Base-by-base conservation (phyloP, 495 filamentous ascomycete genomes). In the Penicillium cosmopolitanum region DNA sequence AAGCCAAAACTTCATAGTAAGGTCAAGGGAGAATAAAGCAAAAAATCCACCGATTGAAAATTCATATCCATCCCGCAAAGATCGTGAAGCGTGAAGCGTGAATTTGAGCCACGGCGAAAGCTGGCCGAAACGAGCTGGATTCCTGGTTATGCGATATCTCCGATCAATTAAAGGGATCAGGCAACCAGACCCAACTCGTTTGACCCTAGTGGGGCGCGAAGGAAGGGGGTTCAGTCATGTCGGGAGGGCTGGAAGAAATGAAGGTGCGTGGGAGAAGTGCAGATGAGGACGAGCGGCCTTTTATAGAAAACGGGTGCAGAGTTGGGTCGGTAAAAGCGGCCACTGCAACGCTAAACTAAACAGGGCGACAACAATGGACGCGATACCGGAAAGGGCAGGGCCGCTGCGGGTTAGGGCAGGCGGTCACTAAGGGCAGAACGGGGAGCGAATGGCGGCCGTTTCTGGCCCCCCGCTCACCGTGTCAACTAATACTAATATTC, bases 231-330 rank as follows among this genome's bases (percentile, higher is more conserved):
- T 31, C 8, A 31, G 28, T 31, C 1, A 8, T 0, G 28, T 31
- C 8, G 28, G 28, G 28, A 31, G 28, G 28, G 28, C 28, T 0
- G 28, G 28, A 31, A 31, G 28, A 31, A 1, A 31, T 31, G 28
- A 31, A 53, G 38, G 36, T 56, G 42, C 42, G 42, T 44, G 42
- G 42, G 42, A 44, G 42, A 44, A 44, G 13, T n/a, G 42, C 42
- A 44, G 42, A 16, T 12, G 42, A 12, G 42, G 42, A n/a, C 42
- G 16, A 44, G 7, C 15, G 15, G 42, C 8, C 42, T n/a, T 44
- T 44, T 44, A 44, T 44, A 44, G 42, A 44, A 44, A 4, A n/a
- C 42, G 19, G 19, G 19, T 21, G 19, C 1, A 15, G 42, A 6
- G 28, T 31, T 4, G 13, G 42, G 2, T 21, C 1, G 19, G 19